A percentile compares a stretch with the other conserved stretches of the same genome.
Conservation (phyloP, 768 basidiomycete genomes). For the Collybia nuda region DNA sequence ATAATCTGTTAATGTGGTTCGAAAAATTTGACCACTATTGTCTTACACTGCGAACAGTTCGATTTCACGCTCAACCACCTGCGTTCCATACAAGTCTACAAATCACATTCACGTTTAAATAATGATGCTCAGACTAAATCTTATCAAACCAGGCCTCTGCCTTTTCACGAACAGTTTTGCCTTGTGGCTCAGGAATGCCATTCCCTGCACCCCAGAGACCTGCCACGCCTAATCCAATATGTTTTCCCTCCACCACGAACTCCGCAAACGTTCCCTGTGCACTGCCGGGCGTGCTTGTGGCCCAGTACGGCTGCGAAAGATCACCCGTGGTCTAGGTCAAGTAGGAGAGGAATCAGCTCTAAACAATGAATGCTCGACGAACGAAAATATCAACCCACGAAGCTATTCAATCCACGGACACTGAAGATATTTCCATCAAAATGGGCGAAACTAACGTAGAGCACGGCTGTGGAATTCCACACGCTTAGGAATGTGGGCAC, state of each 20-base stretch:
- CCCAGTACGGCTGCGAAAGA: slow-evolving; percentile 16
- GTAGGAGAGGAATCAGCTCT: no score
- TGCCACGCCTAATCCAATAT: slow-evolving; percentile 14
- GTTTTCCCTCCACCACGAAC: slow-evolving; percentile 9
- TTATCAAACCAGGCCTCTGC: slow-evolving; percentile 25
- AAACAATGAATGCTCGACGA: neutral
- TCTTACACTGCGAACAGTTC: no score
- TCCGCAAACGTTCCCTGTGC: slow-evolving; percentile 12
- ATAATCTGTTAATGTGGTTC: no score
- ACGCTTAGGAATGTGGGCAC: slow-evolving; percentile 16
- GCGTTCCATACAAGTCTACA: no score
- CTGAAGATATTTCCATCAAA: slow-evolving; percentile 24
- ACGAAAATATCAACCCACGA: slow-evolving; percentile 10
- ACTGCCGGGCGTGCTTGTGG: neutral
- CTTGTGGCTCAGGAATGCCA: slow-evolving; percentile 12
- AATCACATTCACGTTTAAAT: no score
- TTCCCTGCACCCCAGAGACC: slow-evolving; percentile 21
- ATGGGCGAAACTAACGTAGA: slow-evolving; percentile 20
- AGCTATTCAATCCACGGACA: slow-evolving; percentile 12
- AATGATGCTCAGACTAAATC: no score
- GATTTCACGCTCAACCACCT: no score
- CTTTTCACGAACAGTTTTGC: slow-evolving; percentile 16
- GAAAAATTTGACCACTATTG: no score
- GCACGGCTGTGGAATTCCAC: slow-evolving; percentile 14
- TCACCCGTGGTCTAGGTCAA: slow-evolving; percentile 8